Percentiles rank a stretch among this genome's conserved stretches.
Conservation (phyloP, 1,139 yeast species). For the Yamadazyma epiphylla region DNA sequence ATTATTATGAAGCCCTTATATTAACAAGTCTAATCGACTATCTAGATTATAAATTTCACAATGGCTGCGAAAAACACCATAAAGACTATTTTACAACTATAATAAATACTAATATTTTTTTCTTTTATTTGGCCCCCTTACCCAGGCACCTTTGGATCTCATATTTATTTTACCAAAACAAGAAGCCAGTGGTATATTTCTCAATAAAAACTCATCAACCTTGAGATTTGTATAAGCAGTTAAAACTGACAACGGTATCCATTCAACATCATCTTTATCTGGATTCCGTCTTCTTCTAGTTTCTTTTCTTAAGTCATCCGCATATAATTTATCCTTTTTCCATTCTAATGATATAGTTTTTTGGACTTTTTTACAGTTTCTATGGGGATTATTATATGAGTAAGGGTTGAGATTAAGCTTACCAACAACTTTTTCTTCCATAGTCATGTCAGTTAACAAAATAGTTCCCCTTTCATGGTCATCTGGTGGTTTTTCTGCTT, state of each 20-base stretch:
- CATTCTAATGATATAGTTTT: constrained; percentile 14
- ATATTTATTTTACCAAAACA: constrained; percentile 40
- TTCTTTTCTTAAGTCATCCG: constrained; percentile 6
- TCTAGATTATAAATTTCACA: too few species aligned
- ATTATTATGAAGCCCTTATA: too few species aligned
- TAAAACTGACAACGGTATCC: constrained; percentile 36
- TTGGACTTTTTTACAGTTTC: constrained; percentile 14
- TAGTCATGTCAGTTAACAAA: neutral
- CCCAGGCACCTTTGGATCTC: constrained; percentile 34
- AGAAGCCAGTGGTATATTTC: constrained; percentile 24
- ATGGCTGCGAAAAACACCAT: too few species aligned
- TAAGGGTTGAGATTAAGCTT: neutral
- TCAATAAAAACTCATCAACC: constrained; percentile 14
- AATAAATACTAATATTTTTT: too few species aligned
- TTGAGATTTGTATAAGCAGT: constrained; percentile 34
- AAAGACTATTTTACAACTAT: too few species aligned
- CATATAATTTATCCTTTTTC: constrained; percentile 2
- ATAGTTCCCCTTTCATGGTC: too few species aligned
- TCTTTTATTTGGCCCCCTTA: constrained; percentile 16
- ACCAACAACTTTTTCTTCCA: constrained; percentile 1
- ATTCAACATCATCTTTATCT: constrained; percentile 16
- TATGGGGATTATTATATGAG: constrained; percentile 11
- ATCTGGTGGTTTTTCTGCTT: too few species aligned
- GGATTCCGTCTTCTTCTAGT: constrained; percentile 18
- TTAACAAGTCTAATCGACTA: too few species aligned